Conservation (phyloP, 2,329 filamentous ascomycete species). For the Teratosphaeria epicoccoides region DNA sequence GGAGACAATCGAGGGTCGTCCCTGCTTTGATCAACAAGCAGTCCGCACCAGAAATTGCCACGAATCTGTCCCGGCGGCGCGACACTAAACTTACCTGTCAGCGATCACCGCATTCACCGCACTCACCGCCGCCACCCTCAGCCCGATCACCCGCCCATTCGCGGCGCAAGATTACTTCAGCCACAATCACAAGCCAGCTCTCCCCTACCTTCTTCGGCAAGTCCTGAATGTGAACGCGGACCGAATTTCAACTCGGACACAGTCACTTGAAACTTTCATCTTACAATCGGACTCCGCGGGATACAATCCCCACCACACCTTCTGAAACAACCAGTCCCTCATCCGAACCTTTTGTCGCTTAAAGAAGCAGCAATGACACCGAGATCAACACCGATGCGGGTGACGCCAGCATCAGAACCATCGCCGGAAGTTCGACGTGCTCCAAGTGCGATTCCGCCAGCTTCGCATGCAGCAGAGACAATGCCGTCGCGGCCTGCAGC, state of each 20-base stretch:
- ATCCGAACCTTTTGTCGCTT: not conserved
- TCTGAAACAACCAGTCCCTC: not conserved
- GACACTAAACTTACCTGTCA: too few species aligned
- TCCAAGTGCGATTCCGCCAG: not conserved
- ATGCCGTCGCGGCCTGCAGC: not conserved
- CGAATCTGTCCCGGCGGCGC: too few species aligned
- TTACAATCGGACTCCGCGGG: too few species aligned
- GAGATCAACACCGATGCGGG: not conserved
- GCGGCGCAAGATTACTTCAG: not conserved
- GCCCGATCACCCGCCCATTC: not conserved
- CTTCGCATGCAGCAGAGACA: not conserved
- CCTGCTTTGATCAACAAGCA: too few species aligned
- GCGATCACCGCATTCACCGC: too few species aligned
- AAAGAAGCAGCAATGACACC: not conserved
- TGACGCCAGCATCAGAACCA: not conserved
- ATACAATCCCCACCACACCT: too few species aligned
- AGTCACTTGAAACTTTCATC: not conserved
- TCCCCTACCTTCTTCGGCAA: not conserved
- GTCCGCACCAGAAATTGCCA: too few species aligned
- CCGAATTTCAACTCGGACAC: not conserved
- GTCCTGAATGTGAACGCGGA: not conserved
- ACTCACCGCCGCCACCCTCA: not conserved
- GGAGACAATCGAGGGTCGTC: too few species aligned
- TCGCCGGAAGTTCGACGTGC: not conserved
- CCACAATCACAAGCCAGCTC: not conserved